Evolutionary conservation across 176 grass and related monocot species (phyloP).

Genomic region (Stipa capillata): DNA sequence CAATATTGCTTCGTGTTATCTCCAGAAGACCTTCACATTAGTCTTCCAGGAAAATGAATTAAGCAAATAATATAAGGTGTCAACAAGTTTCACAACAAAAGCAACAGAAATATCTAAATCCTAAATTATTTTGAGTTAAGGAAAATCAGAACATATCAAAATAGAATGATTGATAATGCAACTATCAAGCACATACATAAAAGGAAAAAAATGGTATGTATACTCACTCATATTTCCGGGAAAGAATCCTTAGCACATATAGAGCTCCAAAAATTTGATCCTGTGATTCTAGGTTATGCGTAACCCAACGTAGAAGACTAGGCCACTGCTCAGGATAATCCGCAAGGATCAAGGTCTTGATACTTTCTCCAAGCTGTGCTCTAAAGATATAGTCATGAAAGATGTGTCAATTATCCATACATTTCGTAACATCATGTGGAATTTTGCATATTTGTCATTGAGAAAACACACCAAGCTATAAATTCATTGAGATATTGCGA

Average conservation of each 20-base stretch:
- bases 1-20: background rate
- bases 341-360: conserved; percentile 77
- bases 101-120: background rate
- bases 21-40: background rate
- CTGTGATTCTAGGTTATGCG: conserved; percentile 60
- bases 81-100: background rate
- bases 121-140: background rate
- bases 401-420: conserved; percentile 5
- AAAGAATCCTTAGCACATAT: conserved; percentile 76
- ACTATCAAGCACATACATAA: background rate
- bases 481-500: background rate
- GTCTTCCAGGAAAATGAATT: background rate
- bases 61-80: background rate
- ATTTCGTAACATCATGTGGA: background rate
- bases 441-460: background rate
- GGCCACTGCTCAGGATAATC: conserved; percentile 98
- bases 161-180: background rate
- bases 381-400: conserved; percentile 34
- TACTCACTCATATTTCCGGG: conserved; percentile 94
- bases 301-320: conserved; percentile 79
- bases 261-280: conserved; percentile 86
- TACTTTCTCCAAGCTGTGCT: conserved; percentile 85
- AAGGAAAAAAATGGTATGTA: background rate
- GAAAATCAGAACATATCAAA: background rate
- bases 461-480: background rate